phyloP scores from a whole-genome alignment of 495 filamentous ascomycete species.

The Hypoxylon fuscum region DNA sequence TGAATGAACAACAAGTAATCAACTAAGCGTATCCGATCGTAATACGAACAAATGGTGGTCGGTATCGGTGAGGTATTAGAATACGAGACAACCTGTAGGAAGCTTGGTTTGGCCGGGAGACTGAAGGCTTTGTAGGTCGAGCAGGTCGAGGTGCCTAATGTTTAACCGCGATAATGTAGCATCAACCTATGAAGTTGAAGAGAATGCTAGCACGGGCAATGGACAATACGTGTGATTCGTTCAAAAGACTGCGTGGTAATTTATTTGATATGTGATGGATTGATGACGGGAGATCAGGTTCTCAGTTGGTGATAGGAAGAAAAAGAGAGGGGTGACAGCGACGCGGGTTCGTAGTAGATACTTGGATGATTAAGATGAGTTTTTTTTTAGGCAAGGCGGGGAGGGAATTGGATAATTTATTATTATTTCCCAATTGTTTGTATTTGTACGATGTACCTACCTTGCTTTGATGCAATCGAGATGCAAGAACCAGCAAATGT shows the following conservation, averaged over 20 bases:
- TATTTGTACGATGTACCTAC: not conserved
- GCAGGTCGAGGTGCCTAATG: constrained; percentile 2
- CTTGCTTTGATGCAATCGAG: constrained; percentile 30
- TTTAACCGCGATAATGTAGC: constrained; percentile 20
- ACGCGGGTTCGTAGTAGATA: constrained; percentile 4
- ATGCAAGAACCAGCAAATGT: constrained; percentile 22
- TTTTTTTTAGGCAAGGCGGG: constrained; percentile 19
- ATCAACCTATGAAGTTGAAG: constrained; percentile 11
- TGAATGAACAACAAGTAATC: not conserved
- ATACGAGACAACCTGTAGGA: not conserved
- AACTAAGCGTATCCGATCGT: not conserved
- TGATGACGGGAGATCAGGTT: constrained; percentile 20
- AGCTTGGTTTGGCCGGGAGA: not conserved
- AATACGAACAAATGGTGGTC: not conserved
- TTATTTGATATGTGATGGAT: constrained; percentile 26
- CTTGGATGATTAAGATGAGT: not conserved
- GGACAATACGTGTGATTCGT: constrained; percentile 31
- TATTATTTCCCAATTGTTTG: too few relatives aligned
- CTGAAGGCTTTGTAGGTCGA: constrained; percentile 1
- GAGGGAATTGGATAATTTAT: too few relatives aligned
- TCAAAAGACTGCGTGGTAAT: constrained; percentile 16
- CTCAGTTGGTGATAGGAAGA: constrained; percentile 16
- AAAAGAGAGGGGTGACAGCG: not conserved
- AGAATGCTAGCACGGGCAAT: constrained; percentile 13
- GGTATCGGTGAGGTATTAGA: not conserved